Evolutionary conservation across 371 early-diverging fungal species (phyloP), one percentile per base, ranked within the genome.

Genomic region (Lichtheimia ramosa): DNA sequence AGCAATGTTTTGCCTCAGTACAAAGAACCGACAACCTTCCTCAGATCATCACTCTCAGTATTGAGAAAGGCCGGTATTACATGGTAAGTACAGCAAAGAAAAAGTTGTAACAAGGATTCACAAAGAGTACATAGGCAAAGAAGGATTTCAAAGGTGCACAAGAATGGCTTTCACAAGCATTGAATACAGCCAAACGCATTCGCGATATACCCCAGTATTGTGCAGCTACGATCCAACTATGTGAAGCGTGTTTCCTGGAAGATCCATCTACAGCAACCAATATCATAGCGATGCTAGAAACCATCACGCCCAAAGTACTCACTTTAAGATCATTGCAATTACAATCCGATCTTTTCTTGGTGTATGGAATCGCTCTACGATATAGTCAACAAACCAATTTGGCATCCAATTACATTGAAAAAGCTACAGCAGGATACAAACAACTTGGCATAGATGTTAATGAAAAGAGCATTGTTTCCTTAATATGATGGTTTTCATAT

Each of bases 121-220:
- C 34, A 34, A 34, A 34, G 10, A 8, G 10, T 0, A 8, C 34
- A 34, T 65, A 71, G 71, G 56, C 54, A 40, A 54, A 54, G 20
- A 55, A 58, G 5, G 51, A 48, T 51, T 24, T 56, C 13, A 23
- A 61, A 21, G 43, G 58, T 21, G 63, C 69, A 20, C 63, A 59
- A 12, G 54, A 58, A n/a, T 57, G 66, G 40, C 58, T 65, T 5
- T 43, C 24, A 15, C 42, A 65, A 28, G 66, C 72, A 1, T 59
- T 64, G 51, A 24, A 52, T 16, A 28, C 40, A 40, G 54, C 51
- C 14, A 51, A 39, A 21, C 20, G 40, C 13, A 46, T 54, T 23
- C 25, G 39, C 16, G 64, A 72, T 51, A 55, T 69, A 34, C 55
- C 59, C 39, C 49, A 49, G 7, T 69, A 66, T 40, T 66, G 52